Percentiles rank a stretch among this genome's conserved stretches.
phyloP scores from a whole-genome alignment of 2,329 filamentous ascomycete genomes.

The Thermoascus crustaceus region DNA sequence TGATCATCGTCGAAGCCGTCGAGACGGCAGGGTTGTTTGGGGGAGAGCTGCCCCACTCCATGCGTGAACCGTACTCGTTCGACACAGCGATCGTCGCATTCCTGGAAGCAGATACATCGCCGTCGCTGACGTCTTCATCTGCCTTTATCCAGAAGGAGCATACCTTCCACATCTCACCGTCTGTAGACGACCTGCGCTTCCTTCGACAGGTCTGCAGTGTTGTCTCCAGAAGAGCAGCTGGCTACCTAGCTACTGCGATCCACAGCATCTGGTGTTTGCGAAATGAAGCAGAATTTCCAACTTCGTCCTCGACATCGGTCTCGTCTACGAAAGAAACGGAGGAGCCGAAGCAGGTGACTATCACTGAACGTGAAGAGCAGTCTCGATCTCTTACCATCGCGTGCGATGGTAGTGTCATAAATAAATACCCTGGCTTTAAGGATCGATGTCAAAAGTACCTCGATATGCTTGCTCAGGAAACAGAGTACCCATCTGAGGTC shows the following conservation, averaged over 20 bases:
- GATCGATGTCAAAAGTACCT: conserved; percentile 37
- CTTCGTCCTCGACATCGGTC: conserved; percentile 12
- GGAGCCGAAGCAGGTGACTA: conserved; percentile 25
- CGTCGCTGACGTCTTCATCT: conserved; percentile 30
- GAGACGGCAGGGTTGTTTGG: conserved; percentile 48
- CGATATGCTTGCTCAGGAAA: conserved; percentile 30
- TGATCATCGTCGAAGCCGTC: conserved; percentile 54
- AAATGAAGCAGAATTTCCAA: conserved; percentile 39
- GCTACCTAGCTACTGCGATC: conserved; percentile 55
- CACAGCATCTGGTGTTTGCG: conserved; percentile 54
- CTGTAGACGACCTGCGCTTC: conserved; percentile 46
- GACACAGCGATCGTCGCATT: conserved; percentile 52
- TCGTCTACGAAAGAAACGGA: conserved; percentile 15
- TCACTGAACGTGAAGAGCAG: conserved; percentile 23
- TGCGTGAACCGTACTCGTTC: conserved; percentile 50
- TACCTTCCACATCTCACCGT: conserved; percentile 38
- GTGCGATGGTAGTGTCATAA: conserved; percentile 46
- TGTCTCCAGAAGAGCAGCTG: conserved; percentile 52
- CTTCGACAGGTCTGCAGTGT: conserved; percentile 45
- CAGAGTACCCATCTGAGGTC: conserved; percentile 8
- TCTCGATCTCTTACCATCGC: conserved; percentile 36
- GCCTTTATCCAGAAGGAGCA: conserved; percentile 46
- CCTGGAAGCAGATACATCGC: conserved; percentile 43
- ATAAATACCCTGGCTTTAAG: conserved; percentile 44
- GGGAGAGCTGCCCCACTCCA: conserved; percentile 47